Evolutionary conservation across 75 land plant species (phyloP).

Genomic region (Adiantum capillusveneris): DNA sequence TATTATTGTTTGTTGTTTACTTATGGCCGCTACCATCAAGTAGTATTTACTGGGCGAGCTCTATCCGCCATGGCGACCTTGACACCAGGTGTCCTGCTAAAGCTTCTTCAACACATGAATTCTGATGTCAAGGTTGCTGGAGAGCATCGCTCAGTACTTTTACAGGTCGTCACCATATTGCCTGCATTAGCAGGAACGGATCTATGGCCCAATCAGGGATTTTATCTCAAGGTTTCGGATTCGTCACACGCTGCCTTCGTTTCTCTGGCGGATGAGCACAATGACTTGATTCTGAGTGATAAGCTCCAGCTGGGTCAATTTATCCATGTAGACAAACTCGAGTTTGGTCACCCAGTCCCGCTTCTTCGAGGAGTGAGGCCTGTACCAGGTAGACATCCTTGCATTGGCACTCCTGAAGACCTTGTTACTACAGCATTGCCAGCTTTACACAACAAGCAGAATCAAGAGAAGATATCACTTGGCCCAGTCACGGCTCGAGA

Average conservation of each 20-base stretch:
- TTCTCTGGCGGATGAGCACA: slow-evolving; percentile 74
- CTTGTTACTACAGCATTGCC: slow-evolving; percentile 36
- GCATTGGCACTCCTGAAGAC: slow-evolving; percentile 83
- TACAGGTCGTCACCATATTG: slow-evolving; percentile 91
- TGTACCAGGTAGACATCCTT: slow-evolving; percentile 76
- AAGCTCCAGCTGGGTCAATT: slow-evolving; percentile 91
- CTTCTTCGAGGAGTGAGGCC: slow-evolving; percentile 77
- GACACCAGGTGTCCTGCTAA: slow-evolving; percentile 74
- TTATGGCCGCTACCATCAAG: too few relatives aligned
- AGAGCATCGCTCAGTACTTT: slow-evolving; percentile 66
- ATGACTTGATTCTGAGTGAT: slow-evolving; percentile 80
- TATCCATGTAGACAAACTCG: slow-evolving; percentile 72
- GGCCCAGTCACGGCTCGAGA: neutral
- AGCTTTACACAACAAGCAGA: neutral
- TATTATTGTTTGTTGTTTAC: too few relatives aligned
- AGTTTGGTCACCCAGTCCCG: slow-evolving; percentile 73
- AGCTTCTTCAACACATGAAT: slow-evolving; percentile 68
- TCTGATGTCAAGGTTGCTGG: slow-evolving; percentile 61
- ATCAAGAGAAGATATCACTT: neutral
- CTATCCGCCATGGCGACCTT: slow-evolving; percentile 56
- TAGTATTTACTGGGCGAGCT: too few relatives aligned
- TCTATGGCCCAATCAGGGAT: slow-evolving; percentile 88
- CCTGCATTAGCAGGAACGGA: slow-evolving; percentile 80
- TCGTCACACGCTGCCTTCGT: slow-evolving; percentile 95
- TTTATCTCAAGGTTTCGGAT: slow-evolving; percentile 90